Conservation (phyloP, 306 rosid species). For the Inga oerstediana region DNA sequence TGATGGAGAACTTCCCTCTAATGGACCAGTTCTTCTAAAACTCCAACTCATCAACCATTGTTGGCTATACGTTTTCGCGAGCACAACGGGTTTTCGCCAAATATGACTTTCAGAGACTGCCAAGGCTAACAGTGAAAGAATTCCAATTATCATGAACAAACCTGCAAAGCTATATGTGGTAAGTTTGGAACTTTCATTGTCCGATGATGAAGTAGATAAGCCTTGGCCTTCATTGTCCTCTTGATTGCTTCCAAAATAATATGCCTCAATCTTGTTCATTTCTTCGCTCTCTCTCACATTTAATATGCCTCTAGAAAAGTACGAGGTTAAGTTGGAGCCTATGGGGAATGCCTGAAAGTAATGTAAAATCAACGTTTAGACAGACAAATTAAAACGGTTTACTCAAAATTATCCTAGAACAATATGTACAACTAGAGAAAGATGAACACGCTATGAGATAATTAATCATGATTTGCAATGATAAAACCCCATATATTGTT, state of each 20-base stretch:
- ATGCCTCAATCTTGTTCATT: neutral
- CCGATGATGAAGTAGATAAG: neutral
- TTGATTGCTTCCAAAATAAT: constrained; percentile 25
- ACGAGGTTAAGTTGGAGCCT: constrained; percentile 16
- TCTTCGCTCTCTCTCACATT: neutral
- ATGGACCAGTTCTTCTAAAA: neutral
- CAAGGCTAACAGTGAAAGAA: constrained; percentile 14
- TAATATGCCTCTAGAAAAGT: constrained; percentile 33
- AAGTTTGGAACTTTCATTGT: neutral
- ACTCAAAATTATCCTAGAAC: no score
- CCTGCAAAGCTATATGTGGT: constrained; percentile 30
- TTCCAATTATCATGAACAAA: constrained; percentile 25
- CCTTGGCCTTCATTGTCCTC: neutral
- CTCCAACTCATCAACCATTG: neutral
- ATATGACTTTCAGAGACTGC: constrained; percentile 15
- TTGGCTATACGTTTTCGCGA: constrained; percentile 5
- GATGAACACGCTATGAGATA: no score
- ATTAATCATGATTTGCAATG: no score
- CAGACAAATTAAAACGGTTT: no score
- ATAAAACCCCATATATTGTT: no score
- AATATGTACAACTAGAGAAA: no score
- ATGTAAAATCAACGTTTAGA: neutral
- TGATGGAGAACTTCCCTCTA: neutral
- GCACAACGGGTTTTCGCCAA: constrained; percentile 3
- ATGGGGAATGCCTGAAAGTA: constrained; percentile 22